These are phyloP conservation scores for Cercophora sp. DNA, from an alignment of 495 filamentous ascomycete species.

Conservation along the genomic window DNA sequence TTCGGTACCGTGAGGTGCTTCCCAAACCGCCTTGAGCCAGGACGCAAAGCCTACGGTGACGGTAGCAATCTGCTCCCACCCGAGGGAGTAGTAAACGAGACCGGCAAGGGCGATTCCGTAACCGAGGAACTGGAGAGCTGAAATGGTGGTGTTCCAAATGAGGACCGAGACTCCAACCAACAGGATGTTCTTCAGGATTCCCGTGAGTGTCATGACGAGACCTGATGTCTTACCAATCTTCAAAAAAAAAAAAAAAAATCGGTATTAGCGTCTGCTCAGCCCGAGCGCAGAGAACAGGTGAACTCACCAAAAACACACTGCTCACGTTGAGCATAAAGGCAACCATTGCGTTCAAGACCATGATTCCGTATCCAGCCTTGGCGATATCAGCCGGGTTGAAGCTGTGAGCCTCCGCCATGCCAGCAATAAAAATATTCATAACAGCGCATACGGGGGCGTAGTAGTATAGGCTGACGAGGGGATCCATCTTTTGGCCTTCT, in stretches of 20 bases:
- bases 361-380: slow-evolving; percentile 51
- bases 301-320: slow-evolving; percentile 65
- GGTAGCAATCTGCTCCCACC: slow-evolving; percentile 63
- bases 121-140: slow-evolving; percentile 57
- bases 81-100: slow-evolving; percentile 65
- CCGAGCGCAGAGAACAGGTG: neutral
- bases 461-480: slow-evolving; percentile 80
- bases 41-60: slow-evolving; percentile 48
- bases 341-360: slow-evolving; percentile 65
- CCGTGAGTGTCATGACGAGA: slow-evolving; percentile 70
- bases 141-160: slow-evolving; percentile 61
- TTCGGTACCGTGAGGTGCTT: slow-evolving; percentile 20
- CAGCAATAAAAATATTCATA: slow-evolving; percentile 68
- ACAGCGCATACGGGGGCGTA: slow-evolving; percentile 73
- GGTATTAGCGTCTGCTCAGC: slow-evolving; percentile 4
- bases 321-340: slow-evolving; percentile 76
- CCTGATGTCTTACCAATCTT: slow-evolving; percentile 75
- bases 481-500: slow-evolving; percentile 73
- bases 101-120: slow-evolving; percentile 62
- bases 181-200: slow-evolving; percentile 73
- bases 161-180: slow-evolving; percentile 61
- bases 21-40: slow-evolving; percentile 58
- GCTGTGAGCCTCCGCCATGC: slow-evolving; percentile 52
- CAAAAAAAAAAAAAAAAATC: too few species aligned
- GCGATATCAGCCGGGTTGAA: slow-evolving; percentile 53